Conservation (phyloP, 2,329 filamentous ascomycete genomes). For the Didymella keratinophila region DNA sequence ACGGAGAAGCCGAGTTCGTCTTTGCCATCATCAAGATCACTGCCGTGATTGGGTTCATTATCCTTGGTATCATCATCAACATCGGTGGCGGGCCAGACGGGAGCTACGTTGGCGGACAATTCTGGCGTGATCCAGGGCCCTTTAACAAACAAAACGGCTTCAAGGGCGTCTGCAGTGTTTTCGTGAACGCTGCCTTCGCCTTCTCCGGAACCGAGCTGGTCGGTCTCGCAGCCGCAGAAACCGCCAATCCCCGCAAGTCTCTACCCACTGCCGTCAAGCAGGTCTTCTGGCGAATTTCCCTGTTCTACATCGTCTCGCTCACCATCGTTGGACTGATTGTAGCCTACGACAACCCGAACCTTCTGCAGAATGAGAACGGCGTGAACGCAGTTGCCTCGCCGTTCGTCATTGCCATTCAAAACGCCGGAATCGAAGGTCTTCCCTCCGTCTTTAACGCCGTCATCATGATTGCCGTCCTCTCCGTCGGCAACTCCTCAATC, state of each 20-base stretch:
- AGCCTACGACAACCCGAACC: constrained; percentile 70
- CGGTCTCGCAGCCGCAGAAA: constrained; percentile 67
- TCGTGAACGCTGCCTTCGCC: constrained; percentile 69
- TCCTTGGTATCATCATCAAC: constrained; percentile 62
- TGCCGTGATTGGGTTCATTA: constrained; percentile 56
- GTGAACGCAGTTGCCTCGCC: constrained; percentile 80
- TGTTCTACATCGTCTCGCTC: constrained; percentile 85
- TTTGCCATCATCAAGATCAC: constrained; percentile 52
- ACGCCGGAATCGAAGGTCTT: constrained; percentile 80
- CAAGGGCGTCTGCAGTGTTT: constrained; percentile 69
- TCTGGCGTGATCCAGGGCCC: constrained; percentile 65
- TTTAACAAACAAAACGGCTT: constrained; percentile 62
- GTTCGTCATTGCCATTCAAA: constrained; percentile 90
- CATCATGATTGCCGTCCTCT: constrained; percentile 88
- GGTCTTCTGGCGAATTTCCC: constrained; percentile 57
- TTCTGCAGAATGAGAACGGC: constrained; percentile 66
- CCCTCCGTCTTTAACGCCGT: constrained; percentile 95
- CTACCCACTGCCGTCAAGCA: constrained; percentile 56
- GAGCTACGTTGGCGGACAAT: constrained; percentile 59
- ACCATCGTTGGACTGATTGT: constrained; percentile 84
- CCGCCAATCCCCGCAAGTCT: constrained; percentile 62
- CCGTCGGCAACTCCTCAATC: constrained; percentile 89
- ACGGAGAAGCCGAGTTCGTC: not conserved
- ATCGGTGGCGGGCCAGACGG: constrained; percentile 63
- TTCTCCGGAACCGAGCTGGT: constrained; percentile 70